phyloP scores from a whole-genome alignment of 768 basidiomycete genomes.

The Termitomyces sp. region DNA sequence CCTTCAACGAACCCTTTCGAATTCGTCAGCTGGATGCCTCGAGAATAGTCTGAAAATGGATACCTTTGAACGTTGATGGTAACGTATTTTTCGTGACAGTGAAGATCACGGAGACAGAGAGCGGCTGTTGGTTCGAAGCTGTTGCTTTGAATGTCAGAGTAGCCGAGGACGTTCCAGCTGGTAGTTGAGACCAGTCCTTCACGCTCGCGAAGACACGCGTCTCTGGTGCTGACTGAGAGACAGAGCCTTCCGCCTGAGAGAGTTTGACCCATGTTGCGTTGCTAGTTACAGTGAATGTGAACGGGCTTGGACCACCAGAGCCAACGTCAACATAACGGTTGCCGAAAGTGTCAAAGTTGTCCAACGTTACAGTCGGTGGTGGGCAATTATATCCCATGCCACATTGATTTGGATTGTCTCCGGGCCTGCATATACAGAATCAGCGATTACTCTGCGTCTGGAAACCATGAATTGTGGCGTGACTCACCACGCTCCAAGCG shows the following conservation, averaged over 20 bases:
- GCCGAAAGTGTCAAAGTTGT: constrained; percentile 48
- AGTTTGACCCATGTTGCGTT: constrained; percentile 53
- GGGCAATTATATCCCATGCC: constrained; percentile 40
- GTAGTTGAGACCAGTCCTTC: constrained; percentile 48
- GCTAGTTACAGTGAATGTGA: constrained; percentile 44
- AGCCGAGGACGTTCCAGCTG: constrained; percentile 29
- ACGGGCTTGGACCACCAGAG: constrained; percentile 51
- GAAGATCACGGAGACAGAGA: constrained; percentile 27
- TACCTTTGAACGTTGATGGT: constrained; percentile 44
- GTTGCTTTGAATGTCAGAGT: constrained; percentile 42
- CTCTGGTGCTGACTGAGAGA: constrained; percentile 43
- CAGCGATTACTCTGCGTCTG: background rate
- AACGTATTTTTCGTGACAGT: constrained; percentile 30
- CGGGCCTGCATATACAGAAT: constrained; percentile 38
- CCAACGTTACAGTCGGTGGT: constrained; percentile 45
- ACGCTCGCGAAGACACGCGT: constrained; percentile 49
- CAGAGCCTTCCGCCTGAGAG: constrained; percentile 38
- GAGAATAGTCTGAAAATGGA: background rate
- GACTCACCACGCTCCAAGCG: constrained; percentile 49
- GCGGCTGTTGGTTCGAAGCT: constrained; percentile 29
- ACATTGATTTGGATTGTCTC: constrained; percentile 60
- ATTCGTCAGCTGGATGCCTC: background rate
- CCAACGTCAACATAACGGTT: constrained; percentile 58
- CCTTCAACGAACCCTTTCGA: constrained; percentile 56
- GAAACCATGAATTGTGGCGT: background rate